Evolutionary conservation across 2,329 filamentous ascomycete species (phyloP).

Genomic region (Diaporthe sp.): DNA sequence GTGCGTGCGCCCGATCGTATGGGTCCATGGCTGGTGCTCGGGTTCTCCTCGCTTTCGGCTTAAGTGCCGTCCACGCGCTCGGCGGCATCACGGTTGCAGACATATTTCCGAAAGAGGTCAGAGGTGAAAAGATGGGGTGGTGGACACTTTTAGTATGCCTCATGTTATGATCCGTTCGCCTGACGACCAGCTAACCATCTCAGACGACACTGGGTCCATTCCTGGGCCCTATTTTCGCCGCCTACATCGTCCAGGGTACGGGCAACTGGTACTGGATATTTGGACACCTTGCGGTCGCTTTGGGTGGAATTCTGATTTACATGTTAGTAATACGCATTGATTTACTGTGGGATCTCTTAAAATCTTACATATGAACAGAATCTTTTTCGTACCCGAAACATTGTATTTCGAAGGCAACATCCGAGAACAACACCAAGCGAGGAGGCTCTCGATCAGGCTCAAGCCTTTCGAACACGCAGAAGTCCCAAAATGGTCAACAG

Average conservation of each 20-base stretch:
- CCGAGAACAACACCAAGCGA: neutral
- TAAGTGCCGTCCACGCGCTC: neutral
- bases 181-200: too few relatives aligned
- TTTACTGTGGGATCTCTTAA: neutral
- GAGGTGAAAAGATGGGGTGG: slow-evolving; percentile 4
- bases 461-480: neutral
- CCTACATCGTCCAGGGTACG: neutral
- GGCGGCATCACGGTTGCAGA: neutral
- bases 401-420: neutral
- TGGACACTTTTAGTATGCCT: neutral
- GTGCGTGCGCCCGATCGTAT: neutral
- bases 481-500: neutral
- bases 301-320: neutral
- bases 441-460: neutral
- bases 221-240: neutral
- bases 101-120: neutral
- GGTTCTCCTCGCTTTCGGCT: slow-evolving; percentile 1
- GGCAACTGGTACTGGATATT: slow-evolving; percentile 10
- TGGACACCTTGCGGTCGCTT: neutral
- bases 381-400: neutral
- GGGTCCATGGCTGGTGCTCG: slow-evolving; percentile 13
- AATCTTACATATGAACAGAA: neutral
- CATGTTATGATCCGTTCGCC: too few relatives aligned
- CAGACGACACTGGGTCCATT: neutral
- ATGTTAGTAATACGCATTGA: neutral